phyloP scores from a whole-genome alignment of 2,329 filamentous ascomycete genomes.

The Fusarium compactum region DNA sequence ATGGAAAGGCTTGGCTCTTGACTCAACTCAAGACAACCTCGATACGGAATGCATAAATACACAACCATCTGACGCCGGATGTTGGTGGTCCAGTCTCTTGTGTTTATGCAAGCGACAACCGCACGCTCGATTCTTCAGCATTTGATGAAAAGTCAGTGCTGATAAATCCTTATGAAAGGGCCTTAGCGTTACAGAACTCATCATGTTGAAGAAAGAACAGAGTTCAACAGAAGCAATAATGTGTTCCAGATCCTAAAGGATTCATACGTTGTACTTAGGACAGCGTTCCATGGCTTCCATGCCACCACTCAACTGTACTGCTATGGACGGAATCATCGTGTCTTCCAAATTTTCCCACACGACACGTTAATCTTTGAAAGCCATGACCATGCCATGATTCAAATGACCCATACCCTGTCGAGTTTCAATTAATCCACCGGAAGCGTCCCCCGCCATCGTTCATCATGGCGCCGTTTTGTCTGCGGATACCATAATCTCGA shows the following conservation, averaged over 20 bases:
- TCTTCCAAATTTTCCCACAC: neutral
- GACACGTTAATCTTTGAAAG: conserved; percentile 2
- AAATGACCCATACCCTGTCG: conserved; percentile 27
- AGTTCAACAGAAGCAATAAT: neutral
- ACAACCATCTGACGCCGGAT: conserved; percentile 36
- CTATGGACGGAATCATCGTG: neutral
- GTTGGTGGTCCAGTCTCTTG: conserved; percentile 11
- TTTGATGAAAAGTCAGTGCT: neutral
- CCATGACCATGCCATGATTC: conserved; percentile 11
- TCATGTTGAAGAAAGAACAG: neutral
- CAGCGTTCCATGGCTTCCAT: neutral
- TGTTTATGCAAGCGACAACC: conserved; percentile 26
- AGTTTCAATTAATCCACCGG: conserved; percentile 29
- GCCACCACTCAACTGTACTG: no score
- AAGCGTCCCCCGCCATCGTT: conserved; percentile 34
- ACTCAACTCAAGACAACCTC: conserved; percentile 17
- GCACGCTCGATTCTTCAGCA: conserved; percentile 4
- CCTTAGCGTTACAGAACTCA: neutral
- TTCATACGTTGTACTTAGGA: neutral
- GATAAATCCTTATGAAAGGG: neutral
- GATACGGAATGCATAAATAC: conserved; percentile 31
- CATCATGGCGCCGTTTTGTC: conserved; percentile 28
- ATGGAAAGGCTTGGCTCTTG: conserved; percentile 24
- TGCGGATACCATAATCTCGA: conserved; percentile 33
- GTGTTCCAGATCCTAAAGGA: neutral